phyloP scores from a whole-genome alignment of 768 basidiomycete species.

The Boletus pseudo-olivaceus region DNA sequence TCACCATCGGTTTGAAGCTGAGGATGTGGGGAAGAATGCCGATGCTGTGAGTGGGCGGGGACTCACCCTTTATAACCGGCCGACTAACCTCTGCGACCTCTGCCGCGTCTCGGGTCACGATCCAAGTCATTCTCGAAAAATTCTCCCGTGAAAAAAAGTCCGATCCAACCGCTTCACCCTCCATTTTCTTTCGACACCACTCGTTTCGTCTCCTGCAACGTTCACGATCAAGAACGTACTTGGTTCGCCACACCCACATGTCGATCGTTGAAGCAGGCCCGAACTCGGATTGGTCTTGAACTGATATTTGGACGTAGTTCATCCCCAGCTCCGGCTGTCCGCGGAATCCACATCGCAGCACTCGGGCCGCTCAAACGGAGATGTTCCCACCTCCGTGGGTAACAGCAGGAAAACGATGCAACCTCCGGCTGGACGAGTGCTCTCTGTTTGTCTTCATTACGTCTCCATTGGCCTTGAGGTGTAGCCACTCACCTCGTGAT shows the following conservation, averaged over 20 bases:
- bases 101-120: no score
- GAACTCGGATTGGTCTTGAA: neutral
- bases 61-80: neutral
- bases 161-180: neutral
- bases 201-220: neutral
- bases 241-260: neutral
- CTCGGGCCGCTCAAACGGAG: neutral
- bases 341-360: neutral
- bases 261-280: neutral
- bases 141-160: neutral
- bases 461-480: neutral
- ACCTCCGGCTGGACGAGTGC: neutral
- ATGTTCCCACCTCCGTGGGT: neutral
- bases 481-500: neutral
- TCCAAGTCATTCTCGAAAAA: neutral
- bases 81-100: neutral
- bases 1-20: neutral
- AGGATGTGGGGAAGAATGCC: neutral
- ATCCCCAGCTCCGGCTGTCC: neutral
- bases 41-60: neutral
- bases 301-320: neutral
- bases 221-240: neutral
- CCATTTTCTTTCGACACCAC: neutral
- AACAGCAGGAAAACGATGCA: neutral
- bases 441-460: neutral